Percentiles rank a stretch among this genome's conserved stretches.
phyloP scores from a whole-genome alignment of 805 yeast species.

The Cyberlindnera misumaiensis region DNA sequence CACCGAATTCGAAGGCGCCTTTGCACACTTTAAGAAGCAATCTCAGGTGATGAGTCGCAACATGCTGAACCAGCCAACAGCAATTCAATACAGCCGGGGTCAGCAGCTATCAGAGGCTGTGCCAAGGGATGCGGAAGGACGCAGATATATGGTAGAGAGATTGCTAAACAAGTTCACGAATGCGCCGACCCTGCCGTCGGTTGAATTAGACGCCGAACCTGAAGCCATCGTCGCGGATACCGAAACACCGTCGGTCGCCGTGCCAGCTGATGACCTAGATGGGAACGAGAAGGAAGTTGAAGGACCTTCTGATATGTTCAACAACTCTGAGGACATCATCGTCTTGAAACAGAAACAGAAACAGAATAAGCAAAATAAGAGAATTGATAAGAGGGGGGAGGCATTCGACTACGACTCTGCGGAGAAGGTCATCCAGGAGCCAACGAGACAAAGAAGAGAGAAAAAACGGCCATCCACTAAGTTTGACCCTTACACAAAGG shows the following conservation, averaged over 20 bases:
- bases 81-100: neutral
- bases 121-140: conserved; percentile 1
- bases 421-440: conserved; percentile 32
- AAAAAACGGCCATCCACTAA: conserved; percentile 31
- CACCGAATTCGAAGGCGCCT: neutral
- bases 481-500: conserved; percentile 55
- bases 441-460: conserved; percentile 14
- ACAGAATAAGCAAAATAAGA: conserved; percentile 3
- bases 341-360: conserved; percentile 14
- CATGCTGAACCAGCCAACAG: neutral
- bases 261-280: neutral
- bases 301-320: conserved; percentile 11
- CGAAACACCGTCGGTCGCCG: neutral
- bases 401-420: conserved; percentile 40
- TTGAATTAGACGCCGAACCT: neutral
- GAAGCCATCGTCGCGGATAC: neutral
- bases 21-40: neutral
- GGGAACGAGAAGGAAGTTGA: neutral
- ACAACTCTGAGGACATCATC: conserved; percentile 17
- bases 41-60: neutral
- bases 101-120: conserved; percentile 1
- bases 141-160: neutral
- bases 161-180: neutral
- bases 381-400: conserved; percentile 11
- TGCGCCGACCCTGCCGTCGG: neutral